A percentile compares a stretch with the other conserved stretches of the same genome.
phyloP scores from a whole-genome alignment of 768 basidiomycete species.

The Termitomyces sp. region DNA sequence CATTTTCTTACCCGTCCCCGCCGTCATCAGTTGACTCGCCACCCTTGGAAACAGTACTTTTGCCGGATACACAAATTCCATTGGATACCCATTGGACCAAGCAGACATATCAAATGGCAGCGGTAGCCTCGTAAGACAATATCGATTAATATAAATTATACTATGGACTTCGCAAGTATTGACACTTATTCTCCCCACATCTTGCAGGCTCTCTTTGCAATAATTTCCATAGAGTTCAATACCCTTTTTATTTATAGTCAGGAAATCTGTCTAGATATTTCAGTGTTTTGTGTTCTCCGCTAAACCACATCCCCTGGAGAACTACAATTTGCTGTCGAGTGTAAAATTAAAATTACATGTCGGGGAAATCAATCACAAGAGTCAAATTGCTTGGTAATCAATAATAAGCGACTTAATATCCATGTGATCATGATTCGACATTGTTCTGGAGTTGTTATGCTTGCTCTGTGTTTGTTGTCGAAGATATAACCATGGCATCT shows the following conservation, averaged over 20 bases:
- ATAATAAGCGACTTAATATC: no score
- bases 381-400: neutral
- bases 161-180: slow-evolving; percentile 6
- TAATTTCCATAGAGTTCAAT: slow-evolving; percentile 10
- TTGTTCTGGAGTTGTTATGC: neutral
- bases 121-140: slow-evolving; percentile 10
- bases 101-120: slow-evolving; percentile 10
- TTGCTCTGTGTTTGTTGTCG: neutral
- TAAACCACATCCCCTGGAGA: neutral
- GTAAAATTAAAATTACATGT: neutral
- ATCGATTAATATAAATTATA: slow-evolving; percentile 7
- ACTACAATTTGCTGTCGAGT: neutral
- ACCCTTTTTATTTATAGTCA: slow-evolving; percentile 5
- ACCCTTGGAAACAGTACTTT: slow-evolving; percentile 16
- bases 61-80: slow-evolving; percentile 13
- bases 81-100: slow-evolving; percentile 13
- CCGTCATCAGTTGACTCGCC: slow-evolving; percentile 41
- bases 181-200: slow-evolving; percentile 12
- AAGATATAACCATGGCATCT: neutral
- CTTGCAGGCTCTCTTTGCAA: slow-evolving; percentile 6
- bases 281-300: neutral
- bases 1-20: slow-evolving; percentile 39
- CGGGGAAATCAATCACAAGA: neutral
- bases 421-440: neutral
- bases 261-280: neutral